Evolutionary conservation across 225 moss, liverwort and hornwort species (phyloP).

Genomic region (Thuidium tamariscinum): DNA sequence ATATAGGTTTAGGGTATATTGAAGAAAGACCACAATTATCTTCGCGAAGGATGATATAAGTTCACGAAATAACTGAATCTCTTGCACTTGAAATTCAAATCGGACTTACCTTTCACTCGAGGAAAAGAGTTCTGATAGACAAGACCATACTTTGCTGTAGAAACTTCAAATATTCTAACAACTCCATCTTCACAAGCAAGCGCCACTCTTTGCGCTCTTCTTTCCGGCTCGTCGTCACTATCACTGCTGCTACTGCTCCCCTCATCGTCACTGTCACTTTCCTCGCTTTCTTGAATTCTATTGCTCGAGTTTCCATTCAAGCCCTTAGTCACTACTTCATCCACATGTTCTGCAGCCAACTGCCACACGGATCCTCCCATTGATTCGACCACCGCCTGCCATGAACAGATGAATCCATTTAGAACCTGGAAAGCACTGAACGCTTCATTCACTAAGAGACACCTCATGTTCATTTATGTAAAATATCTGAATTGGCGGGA

Average conservation of each 20-base stretch:
- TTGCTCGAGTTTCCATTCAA: constrained; percentile 7
- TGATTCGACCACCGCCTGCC: constrained; percentile 71
- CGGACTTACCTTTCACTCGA: constrained; percentile 59
- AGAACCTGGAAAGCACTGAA: neutral
- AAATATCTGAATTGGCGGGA: neutral
- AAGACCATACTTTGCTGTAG: constrained; percentile 44
- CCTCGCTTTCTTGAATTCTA: constrained; percentile 14
- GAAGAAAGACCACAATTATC: neutral
- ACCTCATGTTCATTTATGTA: neutral
- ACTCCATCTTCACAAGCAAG: constrained; percentile 93
- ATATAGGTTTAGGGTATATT: neutral
- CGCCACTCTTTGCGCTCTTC: constrained; percentile 66
- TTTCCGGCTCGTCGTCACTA: constrained; percentile 20
- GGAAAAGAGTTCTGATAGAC: constrained; percentile 73
- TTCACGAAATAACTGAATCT: neutral
- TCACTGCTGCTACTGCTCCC: constrained; percentile 43
- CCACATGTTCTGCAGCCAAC: constrained; percentile 57
- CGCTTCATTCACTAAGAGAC: neutral
- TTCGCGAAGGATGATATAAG: neutral
- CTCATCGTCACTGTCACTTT: constrained; percentile 41
- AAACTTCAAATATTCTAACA: constrained; percentile 70
- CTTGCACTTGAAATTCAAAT: neutral
- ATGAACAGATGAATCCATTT: neutral
- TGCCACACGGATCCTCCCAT: constrained; percentile 97
- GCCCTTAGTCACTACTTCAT: neutral